Base-by-base conservation (phyloP, 2,329 filamentous ascomycete species). In the Aspergillus bombycis region DNA sequence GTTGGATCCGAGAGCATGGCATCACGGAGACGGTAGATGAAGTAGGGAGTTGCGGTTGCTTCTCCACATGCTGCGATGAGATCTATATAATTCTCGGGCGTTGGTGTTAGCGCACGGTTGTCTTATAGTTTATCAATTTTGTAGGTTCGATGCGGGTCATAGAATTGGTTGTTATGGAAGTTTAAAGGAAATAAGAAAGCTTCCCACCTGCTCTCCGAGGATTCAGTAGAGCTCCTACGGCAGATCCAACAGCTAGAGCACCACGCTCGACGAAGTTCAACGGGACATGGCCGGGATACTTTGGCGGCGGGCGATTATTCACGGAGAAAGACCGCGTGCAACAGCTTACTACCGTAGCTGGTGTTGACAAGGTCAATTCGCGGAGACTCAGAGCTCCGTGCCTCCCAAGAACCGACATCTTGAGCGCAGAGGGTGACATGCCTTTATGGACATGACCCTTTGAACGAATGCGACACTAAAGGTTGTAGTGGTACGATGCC, bases 51-150 rank as follows among this genome's bases (percentile, higher is more conserved):
- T 26, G 94, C 93, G 3, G 95, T 98, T 32, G 94, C 89, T 83
- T 99, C 95, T 74, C 94, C 94, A n/a, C 96, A 87, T 38, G 93
- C 88, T 38, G 95, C 95, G 71, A 99, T 96, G 69, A 99, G 88
- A 81, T 99, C 95, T 92, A 72, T 48, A 26, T 28, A 14, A 10
- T 45, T 21, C 19, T 19, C 21, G 10, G 26, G 43, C 21, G 41
- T 23, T 48, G 23, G 34, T n/a, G 16, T 50, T 26, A 61, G 48
- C 62, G 8, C 19, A 23, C 28, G 5, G 34, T 9, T 32, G 1
- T 34, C 28, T 52, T 12, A 28, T 34, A 21, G 28, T n/a, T n/a
- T n/a, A n/a, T 11, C 28, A 6, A 32, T n/a, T 41, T 34, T n/a
- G 11, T 19, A 16, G 36, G 19, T 53, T 21, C 3, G 23, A 36